Evolutionary conservation across 2,329 filamentous ascomycete species (phyloP), one percentile per base, ranked within the genome.

Genomic region (Rhynchosporium agropyri): DNA sequence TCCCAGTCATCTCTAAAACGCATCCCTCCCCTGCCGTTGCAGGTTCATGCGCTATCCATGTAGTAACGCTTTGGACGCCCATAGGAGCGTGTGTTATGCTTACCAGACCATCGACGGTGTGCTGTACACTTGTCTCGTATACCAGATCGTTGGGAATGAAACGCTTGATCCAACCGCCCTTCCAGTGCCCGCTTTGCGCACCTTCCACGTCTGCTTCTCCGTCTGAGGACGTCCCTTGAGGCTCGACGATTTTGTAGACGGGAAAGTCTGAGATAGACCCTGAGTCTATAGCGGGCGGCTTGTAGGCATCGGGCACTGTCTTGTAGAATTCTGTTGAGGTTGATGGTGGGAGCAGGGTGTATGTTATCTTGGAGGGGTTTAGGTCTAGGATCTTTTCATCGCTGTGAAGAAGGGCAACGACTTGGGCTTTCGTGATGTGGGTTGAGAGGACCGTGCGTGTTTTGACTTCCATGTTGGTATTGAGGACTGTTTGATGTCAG

Each of bases 371-470:
- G 57, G 96, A 83, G 1, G 92, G 91, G 76, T 96, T 96, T 63
- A 96, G 80, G 73, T 92, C 87, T 72, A 96, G 94, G 88, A 96
- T 95, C 69, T 85, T 85, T 58, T 82, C 74, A 77, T 94, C 90
- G 76, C 90, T 83, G 77, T 93, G 91, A 29, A 96, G 86, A 71
- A 91, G 89, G 59, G 84, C 79, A 65, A 96, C 74, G 55, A 89
- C 89, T 38, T 84, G 81, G 67, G 88, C 80, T 62, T 89, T 85
- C 49, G 85, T 81, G 65, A 94, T 83, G 70, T 81, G 79, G 4
- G 83, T 69, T 7, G 92, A 90, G 55, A 96, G 81, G 33, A 90
- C 87, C n/a, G 89, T 93, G 70, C 90, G 86, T 58, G 84, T 67
- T 20, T 65, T 42, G 29, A 70, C 68, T n/a, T 67, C 59, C 29